Base-by-base conservation (phyloP, 208 protist genomes). In the Wallacemonas sp. region DNA sequence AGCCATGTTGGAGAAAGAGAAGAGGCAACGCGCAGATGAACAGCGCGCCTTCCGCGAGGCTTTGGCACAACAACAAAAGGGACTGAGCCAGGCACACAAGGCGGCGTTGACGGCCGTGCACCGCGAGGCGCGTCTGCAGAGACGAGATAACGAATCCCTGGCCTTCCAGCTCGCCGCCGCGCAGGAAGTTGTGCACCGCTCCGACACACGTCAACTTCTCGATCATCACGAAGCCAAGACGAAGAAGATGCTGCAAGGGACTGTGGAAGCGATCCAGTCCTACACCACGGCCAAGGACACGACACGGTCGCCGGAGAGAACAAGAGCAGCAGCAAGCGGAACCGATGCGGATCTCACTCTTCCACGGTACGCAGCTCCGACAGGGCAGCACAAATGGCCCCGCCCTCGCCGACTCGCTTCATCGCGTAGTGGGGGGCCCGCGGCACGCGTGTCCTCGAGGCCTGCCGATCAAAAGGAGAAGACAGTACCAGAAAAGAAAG, bases 1-100 rank as follows among this genome's bases (percentile, higher is more conserved):
- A 21, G 64, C 44, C 9, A 46, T 82, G 44, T 68, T 84, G 2
- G 64, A 82, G 33, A 72, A 86, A 22, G 86, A 91, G 56, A 38
- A 67, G 12, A 38, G 63, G 33, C 70, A 86, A 59, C 83, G 84
- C 9, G 53, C 42, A 28, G 56, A 74, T 21, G 89, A 95, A 68
- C 76, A 72, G 15, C 71, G 39, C 1, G 83, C 86, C 27, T 92
- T 89, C 67, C 65, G 58, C n/a, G 68, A 81, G 17, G 60, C 86
- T 1, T 74, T 95, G 53, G 54, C 82, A 53, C 28, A 33, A 12
- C 83, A 89, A 62, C 71, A 82, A 56, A 56, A 69, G 3, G 65
- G 24, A 15, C 56, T 89, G 62, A 51, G 70, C 24, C 51, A 53
- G 44, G 69, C 84, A 31, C 83, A 95, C 49, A 79, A 66, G 22